phyloP scores from a whole-genome alignment of 306 rosid genomes.

The Myrica gale region DNA sequence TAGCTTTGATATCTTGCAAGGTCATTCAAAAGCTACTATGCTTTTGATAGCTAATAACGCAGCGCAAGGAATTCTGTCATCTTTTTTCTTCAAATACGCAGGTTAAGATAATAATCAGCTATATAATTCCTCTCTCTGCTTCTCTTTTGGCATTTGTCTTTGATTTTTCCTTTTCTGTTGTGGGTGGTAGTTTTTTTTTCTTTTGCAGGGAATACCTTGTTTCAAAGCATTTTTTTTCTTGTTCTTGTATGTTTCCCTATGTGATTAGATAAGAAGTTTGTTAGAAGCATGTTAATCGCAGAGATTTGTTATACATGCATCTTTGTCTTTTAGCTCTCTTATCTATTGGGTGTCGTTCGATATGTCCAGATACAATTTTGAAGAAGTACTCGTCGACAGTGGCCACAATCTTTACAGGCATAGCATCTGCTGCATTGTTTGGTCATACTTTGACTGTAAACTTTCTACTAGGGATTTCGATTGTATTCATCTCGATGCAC shows the following conservation, averaged over 20 bases:
- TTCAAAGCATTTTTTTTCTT: not conserved
- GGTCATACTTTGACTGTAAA: slow-evolving; percentile 94
- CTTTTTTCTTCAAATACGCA: slow-evolving; percentile 99
- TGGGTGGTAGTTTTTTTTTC: not conserved
- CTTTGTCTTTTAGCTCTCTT: not conserved
- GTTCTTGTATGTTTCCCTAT: not conserved
- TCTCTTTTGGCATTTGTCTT: not conserved
- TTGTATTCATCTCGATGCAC: slow-evolving; percentile 98
- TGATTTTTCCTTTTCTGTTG: too few relatives aligned
- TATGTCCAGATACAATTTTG: slow-evolving; percentile 85
- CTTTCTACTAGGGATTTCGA: slow-evolving; percentile 89
- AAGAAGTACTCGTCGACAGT: slow-evolving; percentile 98
- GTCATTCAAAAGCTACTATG: slow-evolving; percentile 96
- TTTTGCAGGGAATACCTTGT: not conserved
- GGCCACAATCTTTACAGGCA: slow-evolving; percentile 97
- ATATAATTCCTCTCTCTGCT: not conserved
- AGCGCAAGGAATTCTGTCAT: slow-evolving; percentile 95
- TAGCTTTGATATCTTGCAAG: slow-evolving; percentile 88
- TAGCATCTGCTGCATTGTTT: slow-evolving; percentile 86
- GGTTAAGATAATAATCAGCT: slow-evolving; percentile 43
- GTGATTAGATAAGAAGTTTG: not conserved
- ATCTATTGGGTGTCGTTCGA: slow-evolving; percentile 18
- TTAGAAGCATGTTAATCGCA: slow-evolving; percentile 1
- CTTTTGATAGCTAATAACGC: slow-evolving; percentile 91
- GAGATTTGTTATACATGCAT: slow-evolving; percentile 10